Evolutionary conservation across 1,284 basidiomycete species (phyloP), one percentile per base, ranked within the genome.

Genomic region (Singerocomus inundabilis): DNA sequence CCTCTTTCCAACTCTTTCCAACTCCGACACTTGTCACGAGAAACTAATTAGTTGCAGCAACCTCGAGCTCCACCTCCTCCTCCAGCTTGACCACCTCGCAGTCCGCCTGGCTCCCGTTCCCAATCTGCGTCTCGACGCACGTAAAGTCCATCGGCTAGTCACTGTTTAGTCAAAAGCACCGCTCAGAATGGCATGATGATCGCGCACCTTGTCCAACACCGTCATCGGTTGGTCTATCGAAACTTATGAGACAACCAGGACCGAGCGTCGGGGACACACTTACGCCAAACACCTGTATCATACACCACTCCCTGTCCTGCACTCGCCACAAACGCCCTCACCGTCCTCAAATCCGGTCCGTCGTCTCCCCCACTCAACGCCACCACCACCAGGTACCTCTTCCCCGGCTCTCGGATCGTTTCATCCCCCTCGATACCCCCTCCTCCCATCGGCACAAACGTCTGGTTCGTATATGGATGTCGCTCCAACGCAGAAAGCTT

Each of bases 381-480:
- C 1, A 93, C 94, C 28, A 94, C 82, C 16, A 95, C 89, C 41
- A 97, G 71, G 65, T 93, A 95, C 30, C 73, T 70, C 33, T 71
- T 69, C 2, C 80, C 81, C 8, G 79, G 72, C 33, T 79, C 73
- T 3, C 57, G 60, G 33, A 85, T 66, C 4, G 75, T 75, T 57
- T 84, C 76, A 21, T 70, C 66, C 9, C 53, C 57, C 4, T 59
- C 62, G 15, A 60, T 46, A 6, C 58, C 57, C 12, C 63, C 74
- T 18, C 72, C 72, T 1, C 89, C 88, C 84, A 96, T 88, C 1
- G 94, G 93, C 50, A 96, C 80, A 68, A 97, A 97, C 5, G 88
- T 84, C 66, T 94, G 91, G 56, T 86, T 93, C 5, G 90, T 93
- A 62, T 75, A 82, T 13, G 80, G 75, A 59, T 93, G 91, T 25